phyloP scores from a whole-genome alignment of 805 yeast species.

The Trichomonascus vanleenenianus region DNA sequence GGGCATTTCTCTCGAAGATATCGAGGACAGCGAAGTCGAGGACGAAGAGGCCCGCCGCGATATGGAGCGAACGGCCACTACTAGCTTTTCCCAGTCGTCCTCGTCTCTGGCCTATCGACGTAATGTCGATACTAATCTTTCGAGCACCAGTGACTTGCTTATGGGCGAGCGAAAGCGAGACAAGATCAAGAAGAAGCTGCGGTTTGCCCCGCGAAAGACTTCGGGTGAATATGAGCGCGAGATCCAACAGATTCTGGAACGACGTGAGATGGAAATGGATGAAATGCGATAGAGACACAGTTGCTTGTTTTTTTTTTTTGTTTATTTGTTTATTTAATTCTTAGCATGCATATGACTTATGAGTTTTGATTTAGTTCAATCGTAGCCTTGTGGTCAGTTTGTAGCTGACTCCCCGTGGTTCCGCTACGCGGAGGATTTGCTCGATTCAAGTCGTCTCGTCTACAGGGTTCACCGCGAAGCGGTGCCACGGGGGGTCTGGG shows the following conservation, averaged over 20 bases:
- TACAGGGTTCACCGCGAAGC: too few relatives aligned
- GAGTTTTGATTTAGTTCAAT: neutral
- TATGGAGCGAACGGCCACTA: conserved; percentile 4
- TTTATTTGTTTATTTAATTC: neutral
- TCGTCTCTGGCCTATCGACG: too few relatives aligned
- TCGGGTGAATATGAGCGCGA: conserved; percentile 29
- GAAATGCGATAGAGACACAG: neutral
- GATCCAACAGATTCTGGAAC: conserved; percentile 28
- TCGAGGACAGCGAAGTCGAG: conserved; percentile 53
- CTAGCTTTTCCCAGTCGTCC: neutral
- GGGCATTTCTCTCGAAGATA: neutral
- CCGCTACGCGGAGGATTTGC: too few relatives aligned
- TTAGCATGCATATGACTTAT: neutral
- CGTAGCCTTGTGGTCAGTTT: too few relatives aligned
- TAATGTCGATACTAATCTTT: neutral
- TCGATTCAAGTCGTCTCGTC: too few relatives aligned
- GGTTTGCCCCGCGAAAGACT: conserved; percentile 20
- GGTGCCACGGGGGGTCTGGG: too few relatives aligned
- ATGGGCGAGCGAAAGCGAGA: conserved; percentile 6
- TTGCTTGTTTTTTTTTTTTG: neutral
- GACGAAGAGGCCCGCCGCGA: neutral
- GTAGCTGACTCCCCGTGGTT: too few relatives aligned
- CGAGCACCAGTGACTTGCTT: neutral
- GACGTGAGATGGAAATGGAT: conserved; percentile 29
- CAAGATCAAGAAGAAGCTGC: conserved; percentile 22